Percentiles rank a stretch among this genome's conserved stretches.
These are phyloP conservation scores for Magnaporthiopsis incrustans DNA, from an alignment of 2,329 filamentous ascomycete genomes.

Conservation along the genomic window DNA sequence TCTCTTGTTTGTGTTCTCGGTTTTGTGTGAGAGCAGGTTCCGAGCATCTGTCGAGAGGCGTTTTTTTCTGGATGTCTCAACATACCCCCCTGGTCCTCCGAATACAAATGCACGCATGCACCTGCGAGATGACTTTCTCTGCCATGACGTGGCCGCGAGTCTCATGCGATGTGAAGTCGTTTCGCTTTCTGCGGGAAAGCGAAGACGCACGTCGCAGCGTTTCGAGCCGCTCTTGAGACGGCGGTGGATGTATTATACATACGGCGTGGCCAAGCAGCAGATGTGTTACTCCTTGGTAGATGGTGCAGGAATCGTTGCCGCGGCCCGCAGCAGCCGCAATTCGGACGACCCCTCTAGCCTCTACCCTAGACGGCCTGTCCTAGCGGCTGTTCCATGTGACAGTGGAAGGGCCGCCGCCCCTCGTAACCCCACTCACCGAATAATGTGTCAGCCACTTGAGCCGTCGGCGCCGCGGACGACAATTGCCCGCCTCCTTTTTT, in stretches of 20 bases:
- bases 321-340: neutral
- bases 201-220: neutral
- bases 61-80: neutral
- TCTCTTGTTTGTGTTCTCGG: neutral
- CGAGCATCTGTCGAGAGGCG: no score
- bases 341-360: no score
- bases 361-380: no score
- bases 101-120: neutral
- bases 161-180: neutral
- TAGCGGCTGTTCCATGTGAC: no score
- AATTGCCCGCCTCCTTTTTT: neutral
- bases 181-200: neutral
- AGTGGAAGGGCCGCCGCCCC: no score
- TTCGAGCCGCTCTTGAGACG: neutral
- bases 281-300: no score
- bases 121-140: neutral
- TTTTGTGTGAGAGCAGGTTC: neutral
- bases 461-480: neutral
- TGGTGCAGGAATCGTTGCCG: neutral
- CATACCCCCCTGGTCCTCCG: neutral
- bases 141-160: neutral
- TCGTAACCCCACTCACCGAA: neutral
- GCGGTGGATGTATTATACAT: neutral
- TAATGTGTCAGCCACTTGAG: neutral
- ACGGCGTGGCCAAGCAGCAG: neutral